Conservation (phyloP, 345 rosid species). For the Moringa oleifera region DNA sequence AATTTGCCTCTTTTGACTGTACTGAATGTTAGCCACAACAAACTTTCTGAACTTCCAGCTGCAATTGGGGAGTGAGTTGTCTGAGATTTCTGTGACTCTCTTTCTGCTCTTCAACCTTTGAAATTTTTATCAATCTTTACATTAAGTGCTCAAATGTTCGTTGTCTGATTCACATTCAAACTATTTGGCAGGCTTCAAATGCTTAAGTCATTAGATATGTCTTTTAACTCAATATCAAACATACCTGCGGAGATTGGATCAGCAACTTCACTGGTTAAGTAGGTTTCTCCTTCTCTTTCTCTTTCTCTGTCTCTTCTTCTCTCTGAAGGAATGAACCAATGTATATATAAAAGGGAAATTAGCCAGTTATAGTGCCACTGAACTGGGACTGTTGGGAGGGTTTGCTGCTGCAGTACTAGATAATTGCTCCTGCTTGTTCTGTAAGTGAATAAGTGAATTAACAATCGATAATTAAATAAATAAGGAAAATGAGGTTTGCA, state of each 20-base stretch:
- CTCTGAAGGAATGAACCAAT: neutral
- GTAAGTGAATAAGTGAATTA: too few species aligned
- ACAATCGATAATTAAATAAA: neutral
- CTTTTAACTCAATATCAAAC: slow-evolving; percentile 50
- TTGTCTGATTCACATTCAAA: neutral
- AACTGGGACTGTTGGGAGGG: neutral
- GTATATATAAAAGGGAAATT: too few species aligned
- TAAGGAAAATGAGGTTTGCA: too few species aligned
- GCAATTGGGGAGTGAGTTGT: slow-evolving; percentile 79
- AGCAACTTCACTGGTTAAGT: slow-evolving; percentile 84
- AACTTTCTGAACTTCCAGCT: slow-evolving; percentile 61
- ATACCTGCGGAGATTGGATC: slow-evolving; percentile 85
- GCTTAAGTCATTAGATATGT: slow-evolving; percentile 81
- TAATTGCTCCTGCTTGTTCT: neutral
- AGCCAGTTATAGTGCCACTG: neutral
- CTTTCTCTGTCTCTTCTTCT: too few species aligned
- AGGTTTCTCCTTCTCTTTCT: slow-evolving; percentile 25
- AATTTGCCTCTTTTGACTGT: slow-evolving; percentile 59
- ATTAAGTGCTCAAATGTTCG: neutral
- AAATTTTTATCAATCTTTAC: neutral
- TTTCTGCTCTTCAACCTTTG: neutral
- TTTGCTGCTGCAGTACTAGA: neutral
- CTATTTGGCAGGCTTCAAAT: slow-evolving; percentile 56
- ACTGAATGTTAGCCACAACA: slow-evolving; percentile 79
- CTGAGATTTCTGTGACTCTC: neutral